Percentiles rank a stretch among this genome's conserved stretches.
These are phyloP conservation scores for Fusarium paranaense DNA, from an alignment of 2,329 filamentous ascomycete genomes.

Conservation along the genomic window DNA sequence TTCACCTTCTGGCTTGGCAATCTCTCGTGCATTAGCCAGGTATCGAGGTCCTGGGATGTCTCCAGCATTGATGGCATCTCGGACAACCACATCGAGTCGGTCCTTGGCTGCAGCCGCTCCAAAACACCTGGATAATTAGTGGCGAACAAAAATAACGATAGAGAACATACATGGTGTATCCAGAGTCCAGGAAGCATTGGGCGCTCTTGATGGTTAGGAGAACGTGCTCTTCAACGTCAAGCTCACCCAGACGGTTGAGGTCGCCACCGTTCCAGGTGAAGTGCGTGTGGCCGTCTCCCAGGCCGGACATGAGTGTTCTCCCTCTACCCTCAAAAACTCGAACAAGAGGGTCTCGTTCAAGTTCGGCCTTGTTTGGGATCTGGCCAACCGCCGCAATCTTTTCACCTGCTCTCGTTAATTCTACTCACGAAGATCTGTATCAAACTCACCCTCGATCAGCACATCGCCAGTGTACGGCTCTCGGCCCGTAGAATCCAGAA, in stretches of 20 bases:
- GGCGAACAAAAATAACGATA: not conserved
- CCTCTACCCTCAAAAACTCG: constrained; percentile 18
- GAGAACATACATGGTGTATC: constrained; percentile 29
- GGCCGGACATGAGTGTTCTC: constrained; percentile 26
- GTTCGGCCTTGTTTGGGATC: not conserved
- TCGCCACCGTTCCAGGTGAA: constrained; percentile 33
- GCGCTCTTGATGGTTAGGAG: constrained; percentile 25
- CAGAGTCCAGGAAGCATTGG: constrained; percentile 26
- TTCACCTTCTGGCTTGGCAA: constrained; percentile 24
- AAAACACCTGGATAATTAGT: constrained; percentile 15
- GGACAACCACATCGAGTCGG: constrained; percentile 24
- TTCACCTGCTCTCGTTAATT: not conserved
- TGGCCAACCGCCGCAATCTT: not conserved
- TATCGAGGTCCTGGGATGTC: constrained; percentile 24
- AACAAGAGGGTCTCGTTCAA: not conserved
- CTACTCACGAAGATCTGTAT: too few relatives aligned
- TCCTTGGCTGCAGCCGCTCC: constrained; percentile 33
- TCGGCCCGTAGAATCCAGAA: not conserved
- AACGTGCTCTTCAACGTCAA: constrained; percentile 26
- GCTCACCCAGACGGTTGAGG: constrained; percentile 18
- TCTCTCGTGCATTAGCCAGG: constrained; percentile 27
- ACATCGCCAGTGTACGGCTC: not conserved
- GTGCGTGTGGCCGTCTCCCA: constrained; percentile 24
- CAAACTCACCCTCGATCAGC: not conserved
- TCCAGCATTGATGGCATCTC: constrained; percentile 27